Percentiles rank a stretch among this genome's conserved stretches.
Evolutionary conservation across 768 basidiomycete species (phyloP).

Genomic region (Rhodotorula sphaerocarpa): DNA sequence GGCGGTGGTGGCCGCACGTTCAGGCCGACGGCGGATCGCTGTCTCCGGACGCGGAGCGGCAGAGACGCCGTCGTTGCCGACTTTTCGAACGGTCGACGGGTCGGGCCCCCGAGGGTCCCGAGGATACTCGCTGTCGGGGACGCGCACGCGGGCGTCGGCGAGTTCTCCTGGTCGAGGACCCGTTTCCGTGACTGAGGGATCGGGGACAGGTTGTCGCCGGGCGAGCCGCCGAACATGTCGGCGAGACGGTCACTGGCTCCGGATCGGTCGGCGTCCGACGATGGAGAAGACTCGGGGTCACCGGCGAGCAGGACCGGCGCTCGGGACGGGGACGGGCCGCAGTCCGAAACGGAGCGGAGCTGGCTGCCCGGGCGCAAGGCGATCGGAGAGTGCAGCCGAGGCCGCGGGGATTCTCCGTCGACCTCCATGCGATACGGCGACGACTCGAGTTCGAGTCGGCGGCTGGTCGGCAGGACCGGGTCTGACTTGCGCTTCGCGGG

Average conservation of each 20-base stretch:
- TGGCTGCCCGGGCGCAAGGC: conserved; percentile 5
- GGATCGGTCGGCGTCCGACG: conserved; percentile 5
- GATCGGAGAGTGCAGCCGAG: conserved; percentile 13
- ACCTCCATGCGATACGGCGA: conserved; percentile 35
- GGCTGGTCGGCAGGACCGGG: conserved; percentile 12
- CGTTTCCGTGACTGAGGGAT: conserved; percentile 30
- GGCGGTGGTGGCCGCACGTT: conserved; percentile 13
- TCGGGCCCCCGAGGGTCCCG: not conserved
- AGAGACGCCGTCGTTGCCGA: conserved; percentile 10
- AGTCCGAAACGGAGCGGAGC: conserved; percentile 26
- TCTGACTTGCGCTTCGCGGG: conserved; percentile 32
- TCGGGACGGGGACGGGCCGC: not conserved
- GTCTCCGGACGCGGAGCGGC: conserved; percentile 14
- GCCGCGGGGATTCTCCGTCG: conserved; percentile 27
- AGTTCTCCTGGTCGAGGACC: conserved; percentile 31
- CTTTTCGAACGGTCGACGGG: conserved; percentile 8
- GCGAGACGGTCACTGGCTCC: conserved; percentile 20
- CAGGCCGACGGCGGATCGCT: conserved; percentile 17
- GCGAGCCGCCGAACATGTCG: conserved; percentile 13
- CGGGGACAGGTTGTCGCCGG: conserved; percentile 14
- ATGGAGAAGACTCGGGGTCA: not conserved
- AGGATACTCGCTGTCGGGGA: not conserved
- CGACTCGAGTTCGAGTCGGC: not conserved
- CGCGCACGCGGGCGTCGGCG: conserved; percentile 18
- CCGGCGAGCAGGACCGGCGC: not conserved